These are phyloP conservation scores for Irpex lacteus DNA, from an alignment of 1,284 basidiomycete genomes.

Conservation along the genomic window DNA sequence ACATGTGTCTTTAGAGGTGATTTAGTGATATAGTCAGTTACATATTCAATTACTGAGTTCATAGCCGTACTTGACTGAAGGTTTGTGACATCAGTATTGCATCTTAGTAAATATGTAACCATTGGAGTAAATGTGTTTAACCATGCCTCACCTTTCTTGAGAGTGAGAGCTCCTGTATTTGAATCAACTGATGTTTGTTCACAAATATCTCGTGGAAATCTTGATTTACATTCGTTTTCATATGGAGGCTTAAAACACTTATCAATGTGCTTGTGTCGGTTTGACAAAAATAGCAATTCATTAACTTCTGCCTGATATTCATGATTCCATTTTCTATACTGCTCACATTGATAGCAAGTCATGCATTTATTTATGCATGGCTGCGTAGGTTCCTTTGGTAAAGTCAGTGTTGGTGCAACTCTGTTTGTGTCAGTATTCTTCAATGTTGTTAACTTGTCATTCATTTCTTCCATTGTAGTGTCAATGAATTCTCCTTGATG, in stretches of 20 bases:
- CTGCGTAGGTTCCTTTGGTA: background rate
- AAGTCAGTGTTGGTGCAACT: background rate
- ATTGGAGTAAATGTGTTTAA: slow-evolving; percentile 31
- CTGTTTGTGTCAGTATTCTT: background rate
- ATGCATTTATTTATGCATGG: background rate
- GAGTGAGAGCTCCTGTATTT: slow-evolving; percentile 25
- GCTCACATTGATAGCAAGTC: background rate
- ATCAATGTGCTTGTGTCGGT: slow-evolving; percentile 13
- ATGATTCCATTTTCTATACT: slow-evolving; percentile 4
- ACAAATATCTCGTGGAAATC: slow-evolving; percentile 27
- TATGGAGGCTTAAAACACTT: slow-evolving; percentile 4
- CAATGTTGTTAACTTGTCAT: background rate
- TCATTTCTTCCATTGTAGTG: slow-evolving; percentile 5
- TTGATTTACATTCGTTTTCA: slow-evolving; percentile 23
- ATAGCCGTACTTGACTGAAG: no score
- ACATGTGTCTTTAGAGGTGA: slow-evolving; percentile 31
- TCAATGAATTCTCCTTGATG: slow-evolving; percentile 10
- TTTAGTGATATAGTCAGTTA: slow-evolving; percentile 41
- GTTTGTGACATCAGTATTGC: no score
- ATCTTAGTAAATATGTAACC: slow-evolving; percentile 26
- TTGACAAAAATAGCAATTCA: slow-evolving; percentile 12
- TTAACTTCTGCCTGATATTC: slow-evolving; percentile 8
- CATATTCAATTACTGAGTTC: slow-evolving; percentile 33
- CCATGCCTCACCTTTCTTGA: slow-evolving; percentile 32
- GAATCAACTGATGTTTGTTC: slow-evolving; percentile 23